A percentile compares a stretch with the other conserved stretches of the same genome.
phyloP scores from a whole-genome alignment of 2,329 filamentous ascomycete species.

The Pseudogymnoascus sp. region DNA sequence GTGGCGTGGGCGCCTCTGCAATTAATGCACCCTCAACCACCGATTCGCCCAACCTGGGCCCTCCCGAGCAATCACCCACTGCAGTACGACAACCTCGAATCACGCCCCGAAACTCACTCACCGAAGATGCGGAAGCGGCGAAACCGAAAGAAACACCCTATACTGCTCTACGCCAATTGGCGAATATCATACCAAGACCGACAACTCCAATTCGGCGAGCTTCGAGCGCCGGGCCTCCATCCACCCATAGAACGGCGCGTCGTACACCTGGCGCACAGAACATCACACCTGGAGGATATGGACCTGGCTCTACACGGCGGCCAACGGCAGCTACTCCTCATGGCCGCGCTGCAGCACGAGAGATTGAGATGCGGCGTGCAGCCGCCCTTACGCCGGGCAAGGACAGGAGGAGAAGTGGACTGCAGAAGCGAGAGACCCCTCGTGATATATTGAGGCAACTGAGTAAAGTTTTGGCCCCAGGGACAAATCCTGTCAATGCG shows the following conservation, averaged over 20 bases:
- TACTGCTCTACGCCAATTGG: conserved; percentile 19
- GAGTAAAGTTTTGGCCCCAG: conserved; percentile 44
- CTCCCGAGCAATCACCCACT: background rate
- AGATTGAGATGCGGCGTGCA: conserved; percentile 50
- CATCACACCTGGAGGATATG: conserved; percentile 21
- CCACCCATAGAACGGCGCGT: conserved; percentile 20
- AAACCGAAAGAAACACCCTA: conserved; percentile 24
- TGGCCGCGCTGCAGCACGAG: conserved; percentile 50
- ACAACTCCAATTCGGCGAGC: conserved; percentile 26
- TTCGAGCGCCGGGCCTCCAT: conserved; percentile 25
- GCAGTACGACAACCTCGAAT: conserved; percentile 16
- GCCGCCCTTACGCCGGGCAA: conserved; percentile 53
- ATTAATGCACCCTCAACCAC: background rate
- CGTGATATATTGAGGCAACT: conserved; percentile 46
- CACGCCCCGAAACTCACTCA: conserved; percentile 22
- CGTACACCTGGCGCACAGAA: conserved; percentile 22
- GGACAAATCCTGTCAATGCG: conserved; percentile 22
- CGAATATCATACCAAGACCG: conserved; percentile 23
- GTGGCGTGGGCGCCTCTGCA: background rate
- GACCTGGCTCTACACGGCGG: conserved; percentile 22
- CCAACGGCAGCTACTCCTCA: conserved; percentile 42
- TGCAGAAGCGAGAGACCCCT: conserved; percentile 48
- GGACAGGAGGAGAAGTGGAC: conserved; percentile 48
- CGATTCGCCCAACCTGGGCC: background rate
- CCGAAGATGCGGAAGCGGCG: conserved; percentile 12